phyloP scores from a whole-genome alignment of 208 protist species.

The Tritrichomonas musculus region DNA sequence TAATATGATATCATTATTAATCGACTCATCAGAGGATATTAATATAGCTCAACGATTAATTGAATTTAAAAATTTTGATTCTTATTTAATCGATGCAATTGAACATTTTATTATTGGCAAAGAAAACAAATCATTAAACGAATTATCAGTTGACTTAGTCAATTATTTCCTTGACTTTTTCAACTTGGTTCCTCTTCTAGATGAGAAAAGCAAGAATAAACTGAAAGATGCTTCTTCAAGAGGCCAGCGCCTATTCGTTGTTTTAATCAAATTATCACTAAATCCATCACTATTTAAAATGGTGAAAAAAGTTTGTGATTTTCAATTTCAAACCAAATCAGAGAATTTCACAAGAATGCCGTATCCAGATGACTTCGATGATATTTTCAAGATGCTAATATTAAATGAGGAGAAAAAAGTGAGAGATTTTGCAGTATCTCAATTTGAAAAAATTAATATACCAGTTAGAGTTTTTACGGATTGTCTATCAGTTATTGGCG shows the following conservation, averaged over 20 bases:
- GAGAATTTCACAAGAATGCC: too few relatives aligned
- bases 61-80: neutral
- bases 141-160: neutral
- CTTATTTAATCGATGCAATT: neutral
- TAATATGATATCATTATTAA: neutral
- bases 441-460: neutral
- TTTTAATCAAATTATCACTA: too few relatives aligned
- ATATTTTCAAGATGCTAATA: neutral
- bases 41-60: too few relatives aligned
- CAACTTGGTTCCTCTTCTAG: neutral
- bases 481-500: neutral
- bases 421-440: neutral
- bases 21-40: neutral
- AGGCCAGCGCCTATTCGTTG: too few relatives aligned
- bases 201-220: neutral
- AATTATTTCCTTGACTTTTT: neutral
- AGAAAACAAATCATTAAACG: neutral
- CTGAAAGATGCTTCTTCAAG: neutral
- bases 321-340: too few relatives aligned
- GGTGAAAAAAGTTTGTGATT: too few relatives aligned
- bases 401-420: neutral
- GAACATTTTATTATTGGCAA: neutral
- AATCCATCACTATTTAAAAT: too few relatives aligned
- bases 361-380: too few relatives aligned
- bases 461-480: neutral